Base-by-base conservation (phyloP, 2,329 filamentous ascomycete species). In the Hypoxylon sp. region DNA sequence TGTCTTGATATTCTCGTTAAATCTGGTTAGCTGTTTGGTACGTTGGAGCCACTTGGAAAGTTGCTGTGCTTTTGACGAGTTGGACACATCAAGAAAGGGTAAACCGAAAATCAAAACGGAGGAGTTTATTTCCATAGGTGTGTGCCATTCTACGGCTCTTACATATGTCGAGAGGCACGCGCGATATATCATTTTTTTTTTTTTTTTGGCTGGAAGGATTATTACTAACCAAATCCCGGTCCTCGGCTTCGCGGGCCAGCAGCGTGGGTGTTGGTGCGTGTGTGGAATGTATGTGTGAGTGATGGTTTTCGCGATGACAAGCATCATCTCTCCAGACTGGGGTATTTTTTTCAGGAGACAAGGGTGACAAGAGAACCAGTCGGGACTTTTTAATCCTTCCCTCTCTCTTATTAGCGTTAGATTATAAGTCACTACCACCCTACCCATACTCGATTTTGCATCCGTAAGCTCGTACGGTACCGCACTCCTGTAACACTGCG, bases 331-430 rank as follows among this genome's bases (percentile, higher is more conserved):
- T 45, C 52, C 23, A 38, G 58, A 34, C 53, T 28, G 58, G 59
- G 58, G 63, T 11, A 2, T 43, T 43, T 56, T 34, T 32, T 32
- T 19, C 46, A 55, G 34, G 52, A 30, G 51, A 38, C 45, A 41
- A 59, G 51, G 21, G 17, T 56, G 34, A 19, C 36, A n/a, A 34
- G 34, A 43, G 41, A 23, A 19, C 67, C 67, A 69, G 67, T 69
- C 67, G 67, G 67, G 60, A 63, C 60, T 72, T 72, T 69, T 70
- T 68, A 53, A 63, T 62, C 59, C 56, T 43, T 48, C 46, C 51
- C 41, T 63, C 41, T 63, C 55, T 63, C 34, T 63, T 45, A 32
- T 60, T 65, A 68, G 68, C 61, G 68, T 65, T 43, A 28, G 53
- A 57, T 66, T 60, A 60, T 65, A 57, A 62, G 43, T 57, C 60